Evolutionary conservation across 176 grass and related monocot species (phyloP).

Genomic region (Aegilops bicornis): DNA sequence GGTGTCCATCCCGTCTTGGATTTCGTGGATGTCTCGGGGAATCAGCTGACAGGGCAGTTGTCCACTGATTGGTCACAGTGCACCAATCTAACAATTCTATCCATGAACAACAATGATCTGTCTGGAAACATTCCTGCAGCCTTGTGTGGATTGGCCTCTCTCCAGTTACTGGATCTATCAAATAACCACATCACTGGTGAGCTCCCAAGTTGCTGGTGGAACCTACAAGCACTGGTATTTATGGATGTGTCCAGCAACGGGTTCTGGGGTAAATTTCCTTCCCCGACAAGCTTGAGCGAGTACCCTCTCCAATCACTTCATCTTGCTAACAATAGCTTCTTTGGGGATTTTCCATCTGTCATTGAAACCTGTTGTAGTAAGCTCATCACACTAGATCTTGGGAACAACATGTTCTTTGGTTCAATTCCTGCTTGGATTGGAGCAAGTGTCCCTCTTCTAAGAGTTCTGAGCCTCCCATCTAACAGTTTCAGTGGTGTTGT

Average conservation of each 20-base stretch:
- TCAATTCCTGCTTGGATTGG: constrained; percentile 44
- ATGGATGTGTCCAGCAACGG: not conserved
- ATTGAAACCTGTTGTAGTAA: too few species aligned
- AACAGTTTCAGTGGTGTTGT: constrained; percentile 40
- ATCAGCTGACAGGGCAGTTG: too few species aligned
- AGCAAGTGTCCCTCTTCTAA: constrained; percentile 23
- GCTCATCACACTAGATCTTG: not conserved
- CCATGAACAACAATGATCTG: too few species aligned
- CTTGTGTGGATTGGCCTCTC: not conserved
- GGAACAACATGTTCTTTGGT: constrained; percentile 34
- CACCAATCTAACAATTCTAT: too few species aligned
- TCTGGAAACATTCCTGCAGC: too few species aligned
- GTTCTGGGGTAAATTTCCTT: not conserved
- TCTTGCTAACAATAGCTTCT: constrained; percentile 21
- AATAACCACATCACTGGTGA: not conserved
- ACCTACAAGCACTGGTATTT: not conserved
- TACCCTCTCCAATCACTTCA: not conserved
- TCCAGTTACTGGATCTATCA: not conserved
- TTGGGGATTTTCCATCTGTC: constrained; percentile 15
- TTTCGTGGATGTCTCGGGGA: too few species aligned
- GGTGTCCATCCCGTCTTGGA: not conserved
- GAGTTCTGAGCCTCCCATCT: constrained; percentile 33
- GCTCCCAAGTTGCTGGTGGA: not conserved
- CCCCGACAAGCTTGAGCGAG: not conserved
- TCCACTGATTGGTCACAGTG: too few species aligned